Evolutionary conservation across 2,329 filamentous ascomycete species (phyloP), one percentile per base, ranked within the genome.

Genomic region (Pseudocercospora eumusae): DNA sequence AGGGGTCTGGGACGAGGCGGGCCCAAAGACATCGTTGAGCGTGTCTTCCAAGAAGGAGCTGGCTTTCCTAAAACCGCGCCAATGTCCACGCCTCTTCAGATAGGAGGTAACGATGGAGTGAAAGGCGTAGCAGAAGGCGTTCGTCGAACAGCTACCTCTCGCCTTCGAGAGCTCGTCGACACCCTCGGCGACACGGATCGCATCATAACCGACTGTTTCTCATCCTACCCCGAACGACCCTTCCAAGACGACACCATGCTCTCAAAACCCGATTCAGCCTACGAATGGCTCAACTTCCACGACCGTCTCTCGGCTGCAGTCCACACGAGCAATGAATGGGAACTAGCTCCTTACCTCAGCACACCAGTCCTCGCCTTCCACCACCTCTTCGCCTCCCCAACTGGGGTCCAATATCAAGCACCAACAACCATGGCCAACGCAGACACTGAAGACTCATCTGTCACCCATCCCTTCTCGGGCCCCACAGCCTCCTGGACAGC

Each of bases 201-300:
- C 62, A 88, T 96, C 70, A 82, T 93, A 72, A 88, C 86, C 18
- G 90, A 98, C 65, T 88, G 96, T 69, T 96, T 97, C 72, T 82
- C 89, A 21, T 85, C 90, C 67, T 99, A 96, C 75, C 92, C 93
- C 0, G 87, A 86, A 45, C 90, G 92, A 69, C 88, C 92, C 20
- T 99, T 90, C 77, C 96, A 97, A 78, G 95, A 99, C 74, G 95
- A 99, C 75, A 89, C 88, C 0, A 89, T 91, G 68, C 86, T 99
- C 31, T 90, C 88, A 33, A 99, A 99, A 73, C 96, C 96, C 0
- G 87, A 89, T 67, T 80, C 84, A 0, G 91, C 91, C 0, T 96
- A 96, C 75, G 93, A 97, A 72, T 99, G 95, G 95, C 84, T 99
- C 59, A 83, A 96, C 75, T 98, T 99, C 76, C 91, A 97, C 76